Evolutionary conservation across 2,329 filamentous ascomycete species (phyloP).

Genomic region (Apiospora marii): DNA sequence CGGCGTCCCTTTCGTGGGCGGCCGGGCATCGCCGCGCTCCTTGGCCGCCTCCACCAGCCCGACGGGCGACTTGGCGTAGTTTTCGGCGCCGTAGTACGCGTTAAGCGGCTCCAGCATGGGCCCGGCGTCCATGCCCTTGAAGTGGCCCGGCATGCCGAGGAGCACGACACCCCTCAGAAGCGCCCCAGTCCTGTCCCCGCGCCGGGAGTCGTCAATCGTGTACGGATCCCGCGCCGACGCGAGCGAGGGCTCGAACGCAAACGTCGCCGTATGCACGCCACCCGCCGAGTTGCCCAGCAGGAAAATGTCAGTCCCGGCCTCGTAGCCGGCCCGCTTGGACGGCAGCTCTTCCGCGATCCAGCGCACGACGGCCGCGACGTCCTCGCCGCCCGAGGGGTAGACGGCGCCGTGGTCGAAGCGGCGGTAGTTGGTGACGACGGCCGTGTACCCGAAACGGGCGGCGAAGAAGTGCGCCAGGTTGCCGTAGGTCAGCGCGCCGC

Average conservation of each 20-base stretch:
- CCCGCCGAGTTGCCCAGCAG: conserved; percentile 51
- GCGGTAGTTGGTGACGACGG: conserved; percentile 49
- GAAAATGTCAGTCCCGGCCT: conserved; percentile 42
- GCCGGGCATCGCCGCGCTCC: conserved; percentile 28
- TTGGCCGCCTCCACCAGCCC: conserved; percentile 34
- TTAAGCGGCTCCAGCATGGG: conserved; percentile 33
- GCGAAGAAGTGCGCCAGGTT: conserved; percentile 51
- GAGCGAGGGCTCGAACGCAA: conserved; percentile 40
- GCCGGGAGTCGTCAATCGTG: conserved; percentile 24
- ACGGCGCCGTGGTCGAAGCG: conserved; percentile 47
- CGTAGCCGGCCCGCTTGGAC: conserved; percentile 34
- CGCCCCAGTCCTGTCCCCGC: background rate
- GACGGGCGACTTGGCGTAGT: conserved; percentile 33
- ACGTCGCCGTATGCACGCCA: conserved; percentile 47
- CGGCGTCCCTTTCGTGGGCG: conserved; percentile 32
- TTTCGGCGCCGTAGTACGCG: conserved; percentile 36
- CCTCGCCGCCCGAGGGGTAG: conserved; percentile 51
- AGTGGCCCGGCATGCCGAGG: conserved; percentile 40
- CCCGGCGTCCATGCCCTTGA: conserved; percentile 27
- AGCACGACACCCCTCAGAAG: conserved; percentile 33
- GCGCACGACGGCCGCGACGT: conserved; percentile 44
- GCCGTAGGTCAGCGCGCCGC: conserved; percentile 40
- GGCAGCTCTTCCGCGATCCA: conserved; percentile 41
- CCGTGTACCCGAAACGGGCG: conserved; percentile 42
- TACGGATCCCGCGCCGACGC: conserved; percentile 32